Evolutionary conservation across 2,329 filamentous ascomycete genomes (phyloP).

Genomic region (Diaporthe caulivora): DNA sequence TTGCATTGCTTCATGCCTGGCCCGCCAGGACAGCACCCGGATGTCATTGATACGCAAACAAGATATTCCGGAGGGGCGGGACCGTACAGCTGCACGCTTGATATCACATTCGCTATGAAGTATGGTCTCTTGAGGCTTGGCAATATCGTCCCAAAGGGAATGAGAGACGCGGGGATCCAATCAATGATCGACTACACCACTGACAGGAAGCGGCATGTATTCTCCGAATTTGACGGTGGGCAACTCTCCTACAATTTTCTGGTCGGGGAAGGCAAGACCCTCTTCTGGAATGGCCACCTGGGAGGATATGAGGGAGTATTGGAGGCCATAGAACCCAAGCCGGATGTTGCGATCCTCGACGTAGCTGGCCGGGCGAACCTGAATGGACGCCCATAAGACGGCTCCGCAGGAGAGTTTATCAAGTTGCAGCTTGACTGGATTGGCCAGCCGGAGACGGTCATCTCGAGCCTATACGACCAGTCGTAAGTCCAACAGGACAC

Average conservation of each 20-base stretch:
- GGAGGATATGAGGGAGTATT: neutral
- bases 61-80: neutral
- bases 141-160: neutral
- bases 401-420: neutral
- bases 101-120: neutral
- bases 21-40: neutral
- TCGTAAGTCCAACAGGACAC: neutral
- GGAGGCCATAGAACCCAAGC: neutral
- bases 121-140: neutral
- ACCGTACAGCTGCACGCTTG: neutral
- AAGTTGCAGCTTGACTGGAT: neutral
- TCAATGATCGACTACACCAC: neutral
- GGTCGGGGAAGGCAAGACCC: neutral
- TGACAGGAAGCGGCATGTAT: neutral
- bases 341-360: neutral
- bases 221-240: neutral
- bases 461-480: neutral
- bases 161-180: neutral
- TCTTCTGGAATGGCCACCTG: neutral
- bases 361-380: neutral
- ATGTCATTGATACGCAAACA: neutral
- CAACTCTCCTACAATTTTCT: neutral
- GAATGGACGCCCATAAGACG: neutral
- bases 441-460: neutral
- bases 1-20: neutral